Evolutionary conservation across 2,329 filamentous ascomycete genomes (phyloP).

Genomic region (Macrophomina phaseolina): DNA sequence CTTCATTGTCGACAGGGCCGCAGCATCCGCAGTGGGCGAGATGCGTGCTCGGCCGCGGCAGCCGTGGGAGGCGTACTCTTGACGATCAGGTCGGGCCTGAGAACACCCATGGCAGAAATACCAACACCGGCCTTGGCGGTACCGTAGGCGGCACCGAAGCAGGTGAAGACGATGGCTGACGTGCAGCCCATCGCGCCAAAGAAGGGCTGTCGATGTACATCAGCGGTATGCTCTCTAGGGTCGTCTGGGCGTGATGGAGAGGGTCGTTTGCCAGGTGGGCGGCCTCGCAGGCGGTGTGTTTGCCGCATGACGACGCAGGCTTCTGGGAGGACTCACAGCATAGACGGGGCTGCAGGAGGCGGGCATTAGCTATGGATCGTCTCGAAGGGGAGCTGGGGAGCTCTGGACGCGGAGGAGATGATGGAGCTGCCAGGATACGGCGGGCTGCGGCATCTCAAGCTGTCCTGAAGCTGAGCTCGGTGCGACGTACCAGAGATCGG

Average conservation of each 20-base stretch:
- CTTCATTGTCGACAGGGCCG: conserved; percentile 12
- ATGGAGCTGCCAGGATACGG: conserved; percentile 23
- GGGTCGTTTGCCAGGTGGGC: conserved; percentile 1
- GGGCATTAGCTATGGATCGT: conserved; percentile 51
- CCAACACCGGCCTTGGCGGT: conserved; percentile 99
- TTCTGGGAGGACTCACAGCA: conserved; percentile 76
- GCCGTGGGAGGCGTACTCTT: conserved; percentile 79
- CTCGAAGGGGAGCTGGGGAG: not conserved
- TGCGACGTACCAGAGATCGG: conserved; percentile 79
- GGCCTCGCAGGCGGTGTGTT: conserved; percentile 28
- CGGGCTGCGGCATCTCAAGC: conserved; percentile 20
- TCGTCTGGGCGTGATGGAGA: conserved; percentile 7
- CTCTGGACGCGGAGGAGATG: conserved; percentile 3
- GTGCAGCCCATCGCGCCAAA: conserved; percentile 98
- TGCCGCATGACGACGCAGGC: conserved; percentile 27
- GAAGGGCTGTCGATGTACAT: conserved; percentile 68
- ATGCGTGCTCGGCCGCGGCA: not conserved
- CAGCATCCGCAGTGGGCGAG: conserved; percentile 31
- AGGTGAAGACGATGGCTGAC: conserved; percentile 94
- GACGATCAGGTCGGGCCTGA: conserved; percentile 96
- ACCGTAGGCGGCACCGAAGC: conserved; percentile 95
- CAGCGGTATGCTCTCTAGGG: conserved; percentile 32
- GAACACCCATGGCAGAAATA: conserved; percentile 97
- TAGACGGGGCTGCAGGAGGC: conserved; percentile 80
- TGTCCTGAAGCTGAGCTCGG: conserved; percentile 34